These are phyloP conservation scores for Hippophae gyantsensis DNA, from an alignment of 306 rosid species.

Conservation along the genomic window DNA sequence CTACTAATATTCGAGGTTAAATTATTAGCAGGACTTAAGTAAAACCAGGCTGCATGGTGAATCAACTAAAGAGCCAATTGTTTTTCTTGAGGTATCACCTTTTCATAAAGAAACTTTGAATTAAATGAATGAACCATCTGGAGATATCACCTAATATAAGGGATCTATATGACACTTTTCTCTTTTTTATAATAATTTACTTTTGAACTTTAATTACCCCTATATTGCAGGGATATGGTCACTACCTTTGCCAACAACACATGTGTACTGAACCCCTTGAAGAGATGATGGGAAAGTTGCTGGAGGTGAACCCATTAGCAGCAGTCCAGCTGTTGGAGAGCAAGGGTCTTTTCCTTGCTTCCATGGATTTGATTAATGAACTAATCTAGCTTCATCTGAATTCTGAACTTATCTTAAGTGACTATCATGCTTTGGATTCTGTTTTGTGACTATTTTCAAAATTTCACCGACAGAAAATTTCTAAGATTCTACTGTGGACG, in stretches of 20 bases:
- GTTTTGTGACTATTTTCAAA: neutral
- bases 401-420: neutral
- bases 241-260: slow-evolving; percentile 47
- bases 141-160: too few relatives aligned
- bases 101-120: too few relatives aligned
- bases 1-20: neutral
- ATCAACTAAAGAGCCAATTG: slow-evolving; percentile 42
- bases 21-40: slow-evolving; percentile 53
- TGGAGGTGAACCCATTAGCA: slow-evolving; percentile 52
- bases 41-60: slow-evolving; percentile 54
- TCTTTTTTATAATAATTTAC: neutral
- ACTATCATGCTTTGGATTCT: neutral
- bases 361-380: slow-evolving; percentile 42
- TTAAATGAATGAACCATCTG: too few relatives aligned
- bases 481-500: too few relatives aligned
- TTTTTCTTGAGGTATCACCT: slow-evolving; percentile 60
- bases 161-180: too few relatives aligned
- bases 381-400: slow-evolving; percentile 21
- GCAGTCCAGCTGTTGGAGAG: slow-evolving; percentile 58
- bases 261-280: slow-evolving; percentile 70
- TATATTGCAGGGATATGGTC: slow-evolving; percentile 67
- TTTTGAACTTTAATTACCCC: neutral
- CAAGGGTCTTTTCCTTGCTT: slow-evolving; percentile 61
- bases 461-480: too few relatives aligned
- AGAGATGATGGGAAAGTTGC: slow-evolving; percentile 76